Evolutionary conservation across 495 filamentous ascomycete genomes (phyloP).

Genomic region (Lentithecium fluviatile): DNA sequence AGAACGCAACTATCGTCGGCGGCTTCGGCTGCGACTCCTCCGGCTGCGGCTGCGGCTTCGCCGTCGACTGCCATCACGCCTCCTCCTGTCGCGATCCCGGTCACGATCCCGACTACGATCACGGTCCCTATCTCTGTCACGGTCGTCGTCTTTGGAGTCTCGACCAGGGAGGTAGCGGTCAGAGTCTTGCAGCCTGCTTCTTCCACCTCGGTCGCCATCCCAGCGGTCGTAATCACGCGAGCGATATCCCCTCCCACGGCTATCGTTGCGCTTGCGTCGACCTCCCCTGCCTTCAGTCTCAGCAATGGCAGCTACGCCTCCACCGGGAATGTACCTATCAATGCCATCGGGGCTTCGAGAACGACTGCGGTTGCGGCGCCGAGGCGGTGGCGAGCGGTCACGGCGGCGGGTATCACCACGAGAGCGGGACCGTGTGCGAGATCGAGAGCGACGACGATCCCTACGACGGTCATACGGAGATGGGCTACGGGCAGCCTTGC

Average conservation of each 20-base stretch:
- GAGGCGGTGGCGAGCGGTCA: neutral
- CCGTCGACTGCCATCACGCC: neutral
- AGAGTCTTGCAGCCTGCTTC: neutral
- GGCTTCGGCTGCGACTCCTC: conserved; percentile 14
- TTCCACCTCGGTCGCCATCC: neutral
- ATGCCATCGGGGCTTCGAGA: conserved; percentile 24
- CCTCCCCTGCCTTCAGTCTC: conserved; percentile 13
- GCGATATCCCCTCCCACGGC: conserved; percentile 20
- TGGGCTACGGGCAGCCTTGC: conserved; percentile 10
- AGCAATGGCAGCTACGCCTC: neutral
- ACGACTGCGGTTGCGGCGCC: conserved; percentile 7
- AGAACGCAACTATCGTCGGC: neutral
- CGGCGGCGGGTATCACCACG: neutral
- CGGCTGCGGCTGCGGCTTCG: conserved; percentile 12
- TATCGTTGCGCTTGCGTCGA: conserved; percentile 21
- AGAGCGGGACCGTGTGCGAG: neutral
- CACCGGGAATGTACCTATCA: conserved; percentile 23
- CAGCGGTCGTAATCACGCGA: neutral
- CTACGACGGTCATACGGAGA: conserved; percentile 13
- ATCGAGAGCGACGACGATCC: neutral
- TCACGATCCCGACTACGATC: neutral
- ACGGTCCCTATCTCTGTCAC: neutral
- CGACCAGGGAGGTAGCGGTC: conserved; percentile 20
- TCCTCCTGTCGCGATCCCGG: conserved; percentile 15
- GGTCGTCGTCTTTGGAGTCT: conserved; percentile 1